Conservation (phyloP, 495 filamentous ascomycete species). For the Aspergillus nidulans region DNA sequence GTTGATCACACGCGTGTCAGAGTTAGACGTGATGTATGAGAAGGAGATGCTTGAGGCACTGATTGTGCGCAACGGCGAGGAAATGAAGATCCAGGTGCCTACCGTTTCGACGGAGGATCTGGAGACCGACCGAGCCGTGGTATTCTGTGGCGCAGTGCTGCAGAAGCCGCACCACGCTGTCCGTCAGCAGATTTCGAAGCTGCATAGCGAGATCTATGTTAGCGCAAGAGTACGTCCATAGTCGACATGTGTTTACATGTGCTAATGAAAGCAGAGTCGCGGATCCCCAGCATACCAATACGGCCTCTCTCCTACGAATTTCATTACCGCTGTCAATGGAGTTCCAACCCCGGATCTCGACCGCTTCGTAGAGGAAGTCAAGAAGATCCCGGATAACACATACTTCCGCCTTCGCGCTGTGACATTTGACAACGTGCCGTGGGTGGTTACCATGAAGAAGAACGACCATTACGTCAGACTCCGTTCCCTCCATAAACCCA, state of each 20-base stretch:
- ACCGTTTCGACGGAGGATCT: conserved; percentile 87
- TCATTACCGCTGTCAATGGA: conserved; percentile 93
- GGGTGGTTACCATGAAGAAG: conserved; percentile 99
- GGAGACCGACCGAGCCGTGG: conserved; percentile 85
- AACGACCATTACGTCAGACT: conserved; percentile 84
- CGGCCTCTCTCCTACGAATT: conserved; percentile 90
- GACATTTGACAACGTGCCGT: conserved; percentile 96
- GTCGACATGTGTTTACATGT: background rate
- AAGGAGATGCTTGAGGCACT: conserved; percentile 77
- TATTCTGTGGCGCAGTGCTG: conserved; percentile 91
- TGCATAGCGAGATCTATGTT: conserved; percentile 98
- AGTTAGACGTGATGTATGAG: conserved; percentile 96
- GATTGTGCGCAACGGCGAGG: conserved; percentile 79
- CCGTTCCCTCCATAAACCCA: background rate
- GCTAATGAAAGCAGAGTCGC: conserved; percentile 42
- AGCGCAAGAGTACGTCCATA: conserved; percentile 62
- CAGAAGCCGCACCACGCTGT: conserved; percentile 96
- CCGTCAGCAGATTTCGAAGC: conserved; percentile 89
- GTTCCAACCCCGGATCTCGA: conserved; percentile 75
- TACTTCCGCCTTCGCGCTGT: conserved; percentile 94
- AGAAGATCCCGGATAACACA: conserved; percentile 89
- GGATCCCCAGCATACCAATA: conserved; percentile 91
- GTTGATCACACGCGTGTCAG: conserved; percentile 85
- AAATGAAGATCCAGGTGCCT: conserved; percentile 71
- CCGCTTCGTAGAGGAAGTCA: conserved; percentile 70